Base-by-base conservation (phyloP, 106 monocot species). In the Ottelia alismoides region DNA sequence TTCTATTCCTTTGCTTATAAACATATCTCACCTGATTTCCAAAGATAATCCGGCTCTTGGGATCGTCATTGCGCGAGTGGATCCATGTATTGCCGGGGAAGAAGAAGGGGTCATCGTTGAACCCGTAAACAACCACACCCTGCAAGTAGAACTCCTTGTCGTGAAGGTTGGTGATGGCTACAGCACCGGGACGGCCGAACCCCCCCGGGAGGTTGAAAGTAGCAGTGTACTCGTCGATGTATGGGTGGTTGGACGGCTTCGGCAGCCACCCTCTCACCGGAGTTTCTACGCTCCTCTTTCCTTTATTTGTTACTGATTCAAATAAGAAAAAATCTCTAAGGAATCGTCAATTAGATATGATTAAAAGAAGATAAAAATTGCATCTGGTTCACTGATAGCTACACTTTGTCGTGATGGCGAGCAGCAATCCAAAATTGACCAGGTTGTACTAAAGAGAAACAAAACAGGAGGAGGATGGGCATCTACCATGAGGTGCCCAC, bases 81-180 rank as follows among this genome's bases (percentile, higher is more conserved):
- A 91, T 78, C 80, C 80, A 91, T 49, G 90, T 66, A 66, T 91
- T 80, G 28, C 68, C 77, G 18, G 77, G 80, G 27, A 91, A 91
- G 60, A 67, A 75, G 45, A 80, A 3, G 14, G 80, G 78, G 7
- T 62, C 74, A 18, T 58, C 66, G 24, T 4, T 6, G 35, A 81
- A 85, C 47, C 78, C 81, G 44, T 75, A 74, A 20, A 91, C 66
- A 14, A 75, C 72, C 44, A 91, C 71, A 50, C 81, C 78, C 63
- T 63, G 57, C 19, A 91, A 58, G 49, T 66, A 73, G 45, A 91
- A 72, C 69, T 85, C 90, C 27, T 60, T 77, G 31, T 31, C 52
- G 14, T 81, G 90, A 50, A 70, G 74, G 32, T 81, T 91, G 11
- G 63, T 78, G 53, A 91, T 63, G 22, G 73, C 48, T 29, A 85